Percentiles rank a stretch among this genome's conserved stretches.
These are phyloP conservation scores for Hymenoscyphus fraxineus DNA, from an alignment of 2,329 filamentous ascomycete genomes.

Conservation along the genomic window DNA sequence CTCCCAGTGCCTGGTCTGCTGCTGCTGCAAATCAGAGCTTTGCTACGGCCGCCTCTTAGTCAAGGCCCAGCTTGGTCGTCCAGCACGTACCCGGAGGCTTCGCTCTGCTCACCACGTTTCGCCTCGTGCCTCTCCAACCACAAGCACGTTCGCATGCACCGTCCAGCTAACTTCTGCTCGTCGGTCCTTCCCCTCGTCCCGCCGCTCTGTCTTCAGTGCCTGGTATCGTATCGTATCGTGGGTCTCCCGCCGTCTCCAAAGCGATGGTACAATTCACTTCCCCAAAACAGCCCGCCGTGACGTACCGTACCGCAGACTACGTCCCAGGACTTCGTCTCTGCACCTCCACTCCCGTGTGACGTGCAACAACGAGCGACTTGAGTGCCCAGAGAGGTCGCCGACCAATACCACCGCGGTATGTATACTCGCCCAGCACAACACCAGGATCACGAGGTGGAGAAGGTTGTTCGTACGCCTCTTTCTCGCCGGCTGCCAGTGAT, in stretches of 20 bases:
- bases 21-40: conserved; percentile 20
- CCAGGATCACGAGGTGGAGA: conserved; percentile 20
- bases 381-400: conserved; percentile 18
- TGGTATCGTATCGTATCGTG: conserved; percentile 11
- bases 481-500: conserved; percentile 4
- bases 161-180: conserved; percentile 4
- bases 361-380: not conserved
- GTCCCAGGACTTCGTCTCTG: conserved; percentile 18
- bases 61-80: conserved; percentile 14
- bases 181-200: conserved; percentile 10
- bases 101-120: conserved; percentile 32
- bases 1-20: conserved; percentile 16
- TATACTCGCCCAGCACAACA: conserved; percentile 15
- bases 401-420: conserved; percentile 22
- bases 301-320: conserved; percentile 13
- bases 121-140: conserved; percentile 32
- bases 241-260: conserved; percentile 10
- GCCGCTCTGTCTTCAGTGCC: conserved; percentile 11
- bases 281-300: conserved; percentile 13
- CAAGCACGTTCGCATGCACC: conserved; percentile 33
- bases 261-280: conserved; percentile 9
- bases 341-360: conserved; percentile 9
- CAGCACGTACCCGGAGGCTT: conserved; percentile 27
- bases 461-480: conserved; percentile 12
- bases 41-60: conserved; percentile 12